These are phyloP conservation scores for Globisporangium acanthophoron DNA, from an alignment of 352 stramenopile species.

Conservation along the genomic window DNA sequence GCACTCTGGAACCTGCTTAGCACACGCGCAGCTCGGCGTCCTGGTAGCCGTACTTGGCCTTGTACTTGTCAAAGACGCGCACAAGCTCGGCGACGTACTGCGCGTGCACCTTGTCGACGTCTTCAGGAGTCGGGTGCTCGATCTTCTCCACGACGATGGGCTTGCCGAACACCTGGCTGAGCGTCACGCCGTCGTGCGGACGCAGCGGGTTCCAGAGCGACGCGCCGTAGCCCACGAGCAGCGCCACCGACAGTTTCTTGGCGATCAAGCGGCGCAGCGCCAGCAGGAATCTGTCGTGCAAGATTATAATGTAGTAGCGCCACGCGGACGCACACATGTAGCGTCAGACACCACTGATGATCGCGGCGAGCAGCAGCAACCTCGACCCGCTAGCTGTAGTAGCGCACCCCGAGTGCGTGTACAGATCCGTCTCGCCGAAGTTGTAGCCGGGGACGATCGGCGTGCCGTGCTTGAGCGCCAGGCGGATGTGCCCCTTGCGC, in stretches of 20 bases:
- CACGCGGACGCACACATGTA: constrained; percentile 1
- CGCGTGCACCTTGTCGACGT: constrained; percentile 63
- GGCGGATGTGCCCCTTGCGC: constrained; percentile 76
- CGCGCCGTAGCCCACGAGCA: constrained; percentile 53
- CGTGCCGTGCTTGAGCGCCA: constrained; percentile 70
- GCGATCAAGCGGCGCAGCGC: constrained; percentile 65
- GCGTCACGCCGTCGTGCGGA: constrained; percentile 44
- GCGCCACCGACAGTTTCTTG: constrained; percentile 56
- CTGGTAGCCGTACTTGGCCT: constrained; percentile 61
- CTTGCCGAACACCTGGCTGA: constrained; percentile 75
- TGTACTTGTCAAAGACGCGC: constrained; percentile 83
- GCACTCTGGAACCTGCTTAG: constrained; percentile 18
- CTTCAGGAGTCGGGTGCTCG: constrained; percentile 44
- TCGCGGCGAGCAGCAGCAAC: too few relatives aligned
- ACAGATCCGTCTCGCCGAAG: constrained; percentile 85
- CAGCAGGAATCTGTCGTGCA: constrained; percentile 36
- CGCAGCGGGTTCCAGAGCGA: constrained; percentile 54
- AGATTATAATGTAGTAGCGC: background rate
- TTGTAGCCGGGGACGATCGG: constrained; percentile 70
- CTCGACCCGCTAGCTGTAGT: background rate
- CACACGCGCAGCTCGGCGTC: constrained; percentile 49
- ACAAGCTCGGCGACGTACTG: constrained; percentile 65
- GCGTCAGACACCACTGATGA: background rate
- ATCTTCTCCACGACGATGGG: constrained; percentile 62
- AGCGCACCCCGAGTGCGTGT: constrained; percentile 62